phyloP scores from a whole-genome alignment of 768 basidiomycete genomes.

The Xerocomellus dryophilus region DNA sequence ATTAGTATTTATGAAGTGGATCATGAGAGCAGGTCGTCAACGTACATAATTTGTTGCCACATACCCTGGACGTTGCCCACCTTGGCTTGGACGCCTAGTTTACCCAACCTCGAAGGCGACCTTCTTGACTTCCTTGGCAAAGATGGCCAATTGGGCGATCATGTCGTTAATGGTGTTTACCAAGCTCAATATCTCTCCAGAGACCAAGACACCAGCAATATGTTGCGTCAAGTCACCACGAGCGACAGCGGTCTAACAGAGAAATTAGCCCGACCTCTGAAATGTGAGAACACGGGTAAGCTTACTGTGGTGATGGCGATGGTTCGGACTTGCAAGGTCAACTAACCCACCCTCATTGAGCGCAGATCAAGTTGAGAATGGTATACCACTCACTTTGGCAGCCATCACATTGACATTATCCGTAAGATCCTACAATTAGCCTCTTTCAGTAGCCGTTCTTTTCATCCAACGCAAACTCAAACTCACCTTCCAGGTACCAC shows the following conservation, averaged over 20 bases:
- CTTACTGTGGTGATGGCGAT: conserved; percentile 89
- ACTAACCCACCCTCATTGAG: conserved; percentile 38
- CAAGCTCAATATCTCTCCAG: conserved; percentile 93
- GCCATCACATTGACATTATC: conserved; percentile 98
- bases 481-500: conserved; percentile 87
- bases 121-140: conserved; percentile 83
- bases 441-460: neutral
- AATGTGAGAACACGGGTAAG: conserved; percentile 6
- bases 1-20: neutral
- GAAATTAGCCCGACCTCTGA: neutral
- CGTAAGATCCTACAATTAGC: conserved; percentile 63
- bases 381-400: conserved; percentile 59
- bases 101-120: conserved; percentile 99
- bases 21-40: conserved; percentile 10
- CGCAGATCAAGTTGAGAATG: neutral
- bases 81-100: conserved; percentile 95
- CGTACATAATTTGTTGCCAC: conserved; percentile 98
- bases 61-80: conserved; percentile 96
- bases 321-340: conserved; percentile 90
- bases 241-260: conserved; percentile 77
- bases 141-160: conserved; percentile 66
- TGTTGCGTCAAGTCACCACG: conserved; percentile 92
- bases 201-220: conserved; percentile 87
- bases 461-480: neutral
- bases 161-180: conserved; percentile 98